Evolutionary conservation across 164 flowering plant genomes (phyloP).

Genomic region (Litsea cubeba): DNA sequence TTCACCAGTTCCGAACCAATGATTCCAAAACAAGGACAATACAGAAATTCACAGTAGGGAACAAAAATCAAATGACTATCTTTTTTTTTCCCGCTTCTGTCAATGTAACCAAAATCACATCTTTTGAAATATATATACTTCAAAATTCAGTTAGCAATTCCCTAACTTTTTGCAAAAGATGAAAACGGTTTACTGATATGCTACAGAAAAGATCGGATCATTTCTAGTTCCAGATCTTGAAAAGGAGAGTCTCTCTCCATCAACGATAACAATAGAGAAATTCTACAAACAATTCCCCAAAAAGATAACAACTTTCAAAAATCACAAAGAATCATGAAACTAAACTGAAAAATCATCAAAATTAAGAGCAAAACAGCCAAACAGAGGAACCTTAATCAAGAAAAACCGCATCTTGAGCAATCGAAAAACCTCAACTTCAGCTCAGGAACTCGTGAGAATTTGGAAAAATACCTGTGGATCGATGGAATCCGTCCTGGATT

Average conservation of each 20-base stretch:
- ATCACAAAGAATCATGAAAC: neutral
- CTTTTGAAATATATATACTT: neutral
- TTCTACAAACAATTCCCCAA: neutral
- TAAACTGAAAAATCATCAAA: neutral
- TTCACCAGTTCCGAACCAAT: neutral
- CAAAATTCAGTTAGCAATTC: neutral
- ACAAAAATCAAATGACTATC: neutral
- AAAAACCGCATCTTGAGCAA: neutral
- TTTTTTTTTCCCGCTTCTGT: neutral
- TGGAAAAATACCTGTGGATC: conserved; percentile 4
- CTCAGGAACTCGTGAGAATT: neutral
- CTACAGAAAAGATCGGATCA: neutral
- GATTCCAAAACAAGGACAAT: neutral
- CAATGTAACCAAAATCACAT: neutral
- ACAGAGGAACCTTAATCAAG: neutral
- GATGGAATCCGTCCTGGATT: neutral
- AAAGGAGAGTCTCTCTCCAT: neutral
- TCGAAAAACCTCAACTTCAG: neutral
- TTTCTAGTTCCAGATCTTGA: neutral
- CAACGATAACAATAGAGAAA: neutral
- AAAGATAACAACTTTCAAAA: neutral
- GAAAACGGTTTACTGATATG: neutral
- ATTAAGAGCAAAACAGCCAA: neutral
- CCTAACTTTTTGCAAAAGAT: too few species aligned
- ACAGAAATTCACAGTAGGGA: neutral